Conservation (phyloP, 208 protist species). For the Porcisia hertigi region DNA sequence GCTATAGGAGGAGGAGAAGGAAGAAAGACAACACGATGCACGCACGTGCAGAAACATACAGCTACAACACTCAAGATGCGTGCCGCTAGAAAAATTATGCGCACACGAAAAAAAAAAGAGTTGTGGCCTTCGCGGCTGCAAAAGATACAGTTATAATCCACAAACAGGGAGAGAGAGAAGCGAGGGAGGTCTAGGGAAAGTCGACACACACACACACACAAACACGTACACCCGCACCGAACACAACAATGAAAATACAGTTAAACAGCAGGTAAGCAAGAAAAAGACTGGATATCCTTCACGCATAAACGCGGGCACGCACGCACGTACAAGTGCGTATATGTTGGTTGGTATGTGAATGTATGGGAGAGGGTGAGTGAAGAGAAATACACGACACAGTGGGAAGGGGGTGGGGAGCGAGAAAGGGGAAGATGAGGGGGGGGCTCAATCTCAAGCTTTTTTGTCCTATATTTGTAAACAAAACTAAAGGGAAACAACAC, state of each 20-base stretch:
- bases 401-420: neutral
- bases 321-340: neutral
- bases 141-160: neutral
- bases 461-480: neutral
- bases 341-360: neutral
- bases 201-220: neutral
- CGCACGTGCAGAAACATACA: neutral
- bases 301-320: neutral
- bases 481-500: neutral
- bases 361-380: neutral
- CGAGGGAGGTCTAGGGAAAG: neutral
- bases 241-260: neutral
- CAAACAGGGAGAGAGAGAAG: neutral
- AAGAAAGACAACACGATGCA: neutral
- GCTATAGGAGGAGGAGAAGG: neutral
- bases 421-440: neutral
- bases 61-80: neutral
- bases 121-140: neutral
- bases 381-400: neutral
- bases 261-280: neutral
- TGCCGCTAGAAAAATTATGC: neutral
- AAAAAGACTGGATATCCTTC: neutral
- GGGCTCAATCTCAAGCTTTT: neutral
- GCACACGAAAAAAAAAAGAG: neutral
- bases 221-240: neutral